Evolutionary conservation across 2,329 filamentous ascomycete genomes (phyloP).

Genomic region (Aspergillus fumigatiaffinis): DNA sequence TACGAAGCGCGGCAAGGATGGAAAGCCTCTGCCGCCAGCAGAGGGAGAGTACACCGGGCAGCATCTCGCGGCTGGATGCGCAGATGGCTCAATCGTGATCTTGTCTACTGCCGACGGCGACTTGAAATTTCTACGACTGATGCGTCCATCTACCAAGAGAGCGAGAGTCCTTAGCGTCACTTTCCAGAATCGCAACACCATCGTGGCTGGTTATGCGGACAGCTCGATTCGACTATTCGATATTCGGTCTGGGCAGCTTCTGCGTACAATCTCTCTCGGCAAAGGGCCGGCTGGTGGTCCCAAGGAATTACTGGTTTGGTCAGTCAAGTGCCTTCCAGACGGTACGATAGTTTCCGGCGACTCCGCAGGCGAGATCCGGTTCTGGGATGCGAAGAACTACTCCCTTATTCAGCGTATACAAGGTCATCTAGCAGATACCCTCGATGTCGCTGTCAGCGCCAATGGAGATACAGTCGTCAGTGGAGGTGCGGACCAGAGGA

Average conservation of each 20-base stretch:
- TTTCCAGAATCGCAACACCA: constrained; percentile 78
- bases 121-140: constrained; percentile 70
- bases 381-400: constrained; percentile 92
- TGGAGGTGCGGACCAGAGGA: constrained; percentile 85
- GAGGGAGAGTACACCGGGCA: constrained; percentile 44
- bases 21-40: constrained; percentile 29
- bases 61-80: constrained; percentile 82
- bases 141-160: constrained; percentile 77
- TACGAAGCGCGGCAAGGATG: constrained; percentile 34
- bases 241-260: constrained; percentile 68
- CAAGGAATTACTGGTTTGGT: constrained; percentile 88
- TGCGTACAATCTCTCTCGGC: constrained; percentile 82
- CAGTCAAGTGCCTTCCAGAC: constrained; percentile 79
- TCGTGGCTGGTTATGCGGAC: constrained; percentile 92
- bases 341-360: constrained; percentile 93
- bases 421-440: constrained; percentile 81
- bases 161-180: constrained; percentile 85
- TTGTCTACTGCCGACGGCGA: constrained; percentile 83
- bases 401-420: constrained; percentile 81
- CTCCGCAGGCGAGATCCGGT: constrained; percentile 85
- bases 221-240: constrained; percentile 92
- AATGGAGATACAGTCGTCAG: constrained; percentile 82
- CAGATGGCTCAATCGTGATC: constrained; percentile 82
- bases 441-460: constrained; percentile 77
- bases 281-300: constrained; percentile 71